These are phyloP conservation scores for Fusarium pseudograminearum DNA, from an alignment of 2,329 filamentous ascomycete species.

Conservation along the genomic window DNA sequence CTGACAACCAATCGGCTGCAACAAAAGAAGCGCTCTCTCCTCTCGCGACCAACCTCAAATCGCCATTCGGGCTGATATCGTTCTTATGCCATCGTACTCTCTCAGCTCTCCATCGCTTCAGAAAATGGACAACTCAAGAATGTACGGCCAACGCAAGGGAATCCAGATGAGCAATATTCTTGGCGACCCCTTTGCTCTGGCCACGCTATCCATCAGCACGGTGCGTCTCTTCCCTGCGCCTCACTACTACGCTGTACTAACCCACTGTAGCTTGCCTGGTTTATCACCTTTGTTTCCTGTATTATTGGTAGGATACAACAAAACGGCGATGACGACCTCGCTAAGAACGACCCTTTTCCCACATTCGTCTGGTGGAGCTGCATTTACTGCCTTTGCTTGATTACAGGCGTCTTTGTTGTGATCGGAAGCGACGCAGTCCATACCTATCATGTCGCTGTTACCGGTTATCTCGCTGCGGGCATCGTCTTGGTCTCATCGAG, in stretches of 20 bases:
- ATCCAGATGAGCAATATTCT: conserved; percentile 90
- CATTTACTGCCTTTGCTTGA: conserved; percentile 86
- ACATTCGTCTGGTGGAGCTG: conserved; percentile 94
- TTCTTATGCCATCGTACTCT: conserved; percentile 77
- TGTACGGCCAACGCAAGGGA: conserved; percentile 67
- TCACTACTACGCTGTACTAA: conserved; percentile 32
- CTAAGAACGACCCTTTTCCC: conserved; percentile 66
- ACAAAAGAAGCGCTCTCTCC: conserved; percentile 28
- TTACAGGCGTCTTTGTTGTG: conserved; percentile 82
- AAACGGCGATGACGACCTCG: conserved; percentile 51
- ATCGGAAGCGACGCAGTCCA: conserved; percentile 86
- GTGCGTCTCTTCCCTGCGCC: conserved; percentile 66
- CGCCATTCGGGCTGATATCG: conserved; percentile 21
- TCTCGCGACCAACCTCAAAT: conserved; percentile 17
- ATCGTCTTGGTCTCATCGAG: conserved; percentile 88
- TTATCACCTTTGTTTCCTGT: conserved; percentile 89
- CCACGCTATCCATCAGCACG: conserved; percentile 89
- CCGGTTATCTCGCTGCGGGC: conserved; percentile 85
- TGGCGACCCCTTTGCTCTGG: conserved; percentile 95
- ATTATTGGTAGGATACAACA: conserved; percentile 74
- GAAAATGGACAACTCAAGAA: conserved; percentile 82
- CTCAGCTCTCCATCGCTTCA: conserved; percentile 77
- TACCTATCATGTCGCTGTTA: conserved; percentile 91
- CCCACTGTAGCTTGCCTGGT: conserved; percentile 82
- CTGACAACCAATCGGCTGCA: conserved; percentile 18